Percentiles rank a stretch among this genome's conserved stretches.
Conservation (phyloP, 2,329 filamentous ascomycete species). For the Cryphonectria radicalis region DNA sequence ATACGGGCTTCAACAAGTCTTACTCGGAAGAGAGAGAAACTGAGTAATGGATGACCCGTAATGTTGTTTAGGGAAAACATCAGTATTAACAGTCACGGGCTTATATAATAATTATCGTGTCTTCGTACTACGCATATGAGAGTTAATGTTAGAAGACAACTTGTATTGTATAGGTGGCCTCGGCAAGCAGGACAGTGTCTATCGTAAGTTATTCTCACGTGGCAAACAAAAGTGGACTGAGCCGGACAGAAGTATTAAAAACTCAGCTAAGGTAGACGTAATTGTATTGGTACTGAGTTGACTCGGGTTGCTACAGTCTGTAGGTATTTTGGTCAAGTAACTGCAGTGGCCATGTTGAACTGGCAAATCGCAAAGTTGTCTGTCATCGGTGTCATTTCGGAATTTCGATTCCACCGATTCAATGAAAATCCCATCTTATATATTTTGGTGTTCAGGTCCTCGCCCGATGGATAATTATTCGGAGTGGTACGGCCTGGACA, state of each 20-base stretch:
- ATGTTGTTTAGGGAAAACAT: not conserved
- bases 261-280: not conserved
- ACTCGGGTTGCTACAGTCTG: not conserved
- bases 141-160: not conserved
- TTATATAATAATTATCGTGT: not conserved
- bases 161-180: not conserved
- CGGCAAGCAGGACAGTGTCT: not conserved
- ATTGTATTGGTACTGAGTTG: not conserved
- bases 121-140: not conserved
- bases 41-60: not conserved
- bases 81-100: not conserved
- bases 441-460: not conserved
- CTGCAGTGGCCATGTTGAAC: not conserved
- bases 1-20: not conserved
- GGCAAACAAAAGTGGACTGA: not conserved
- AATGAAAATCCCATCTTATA: not conserved
- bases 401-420: not conserved
- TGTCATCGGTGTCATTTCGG: not conserved
- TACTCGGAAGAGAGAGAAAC: not conserved
- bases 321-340: not conserved
- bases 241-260: not conserved
- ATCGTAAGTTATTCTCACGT: not conserved
- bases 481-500: not conserved
- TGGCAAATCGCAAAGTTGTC: not conserved
- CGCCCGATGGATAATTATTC: not conserved